These are phyloP conservation scores for Monosporascus sp. DNA, from an alignment of 2,329 filamentous ascomycete species.

Conservation along the genomic window DNA sequence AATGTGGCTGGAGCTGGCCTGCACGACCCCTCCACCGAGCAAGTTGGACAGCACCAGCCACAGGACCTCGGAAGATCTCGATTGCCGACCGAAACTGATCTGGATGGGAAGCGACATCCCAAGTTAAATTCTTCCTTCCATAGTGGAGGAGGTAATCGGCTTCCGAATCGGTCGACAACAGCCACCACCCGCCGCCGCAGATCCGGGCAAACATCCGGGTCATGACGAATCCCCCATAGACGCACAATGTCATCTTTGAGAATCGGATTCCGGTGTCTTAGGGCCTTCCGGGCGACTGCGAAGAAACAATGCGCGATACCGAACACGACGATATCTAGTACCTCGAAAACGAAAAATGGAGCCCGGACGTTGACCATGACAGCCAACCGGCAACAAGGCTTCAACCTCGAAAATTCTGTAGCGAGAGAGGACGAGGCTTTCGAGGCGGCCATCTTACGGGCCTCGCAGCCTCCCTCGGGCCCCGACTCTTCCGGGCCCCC, in stretches of 20 bases:
- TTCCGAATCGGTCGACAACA: not conserved
- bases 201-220: slow-evolving; percentile 7
- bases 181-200: not conserved
- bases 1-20: slow-evolving; percentile 7
- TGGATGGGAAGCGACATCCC: not conserved
- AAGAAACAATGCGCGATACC: slow-evolving; percentile 15
- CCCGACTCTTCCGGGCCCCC: slow-evolving; percentile 9
- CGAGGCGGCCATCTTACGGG: slow-evolving; percentile 1
- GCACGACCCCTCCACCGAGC: not conserved
- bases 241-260: slow-evolving; percentile 26
- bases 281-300: slow-evolving; percentile 17
- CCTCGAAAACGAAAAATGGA: slow-evolving; percentile 11
- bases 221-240: slow-evolving; percentile 20
- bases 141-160: too few species aligned
- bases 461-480: not conserved
- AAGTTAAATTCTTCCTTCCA: too few species aligned
- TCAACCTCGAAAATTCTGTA: not conserved
- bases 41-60: not conserved
- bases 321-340: slow-evolving; percentile 10
- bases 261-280: slow-evolving; percentile 24
- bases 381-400: slow-evolving; percentile 4
- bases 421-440: slow-evolving; percentile 1
- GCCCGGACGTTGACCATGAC: slow-evolving; percentile 16
- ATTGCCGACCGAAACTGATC: slow-evolving; percentile 14
- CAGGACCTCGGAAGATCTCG: slow-evolving; percentile 18